Percentiles rank a stretch among this genome's conserved stretches.
Evolutionary conservation across 2,329 filamentous ascomycete genomes (phyloP).

Genomic region (Diaporthe ampelina): DNA sequence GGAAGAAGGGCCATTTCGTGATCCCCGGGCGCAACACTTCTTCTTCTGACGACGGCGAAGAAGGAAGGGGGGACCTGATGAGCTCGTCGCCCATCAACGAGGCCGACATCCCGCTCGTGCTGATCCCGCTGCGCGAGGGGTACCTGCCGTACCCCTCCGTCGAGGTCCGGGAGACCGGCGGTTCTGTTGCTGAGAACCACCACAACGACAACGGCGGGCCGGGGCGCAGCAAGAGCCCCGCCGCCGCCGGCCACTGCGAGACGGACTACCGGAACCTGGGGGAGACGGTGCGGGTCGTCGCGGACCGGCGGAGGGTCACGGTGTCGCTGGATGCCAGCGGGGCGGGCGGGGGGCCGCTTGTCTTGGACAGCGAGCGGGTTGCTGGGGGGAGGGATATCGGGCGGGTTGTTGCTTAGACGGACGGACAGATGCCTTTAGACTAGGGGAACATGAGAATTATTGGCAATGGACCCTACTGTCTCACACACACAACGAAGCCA

Average conservation of each 20-base stretch:
- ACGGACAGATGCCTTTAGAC: too few relatives aligned
- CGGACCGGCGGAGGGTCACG: constrained; percentile 79
- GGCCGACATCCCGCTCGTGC: constrained; percentile 75
- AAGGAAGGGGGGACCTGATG: constrained; percentile 41
- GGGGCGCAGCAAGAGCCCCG: constrained; percentile 43
- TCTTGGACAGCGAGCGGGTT: constrained; percentile 72
- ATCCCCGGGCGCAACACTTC: constrained; percentile 58
- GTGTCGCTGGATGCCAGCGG: constrained; percentile 79
- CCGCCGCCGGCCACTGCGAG: constrained; percentile 71
- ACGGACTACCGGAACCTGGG: constrained; percentile 84
- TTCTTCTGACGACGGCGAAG: constrained; percentile 2
- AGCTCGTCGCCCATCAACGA: constrained; percentile 63
- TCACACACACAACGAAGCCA: too few relatives aligned
- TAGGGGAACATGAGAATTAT: background rate
- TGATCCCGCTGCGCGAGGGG: constrained; percentile 86
- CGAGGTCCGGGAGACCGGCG: constrained; percentile 74
- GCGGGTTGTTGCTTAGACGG: constrained; percentile 53
- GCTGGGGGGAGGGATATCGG: constrained; percentile 43
- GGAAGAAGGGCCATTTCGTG: constrained; percentile 82
- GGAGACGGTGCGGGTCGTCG: constrained; percentile 81
- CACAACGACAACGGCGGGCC: constrained; percentile 38
- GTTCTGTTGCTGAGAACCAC: background rate
- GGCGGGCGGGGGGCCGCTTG: constrained; percentile 73
- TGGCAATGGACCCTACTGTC: background rate
- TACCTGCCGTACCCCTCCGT: constrained; percentile 82